Evolutionary conservation across 2,329 filamentous ascomycete genomes (phyloP), one percentile per base, ranked within the genome.

Genomic region (Pseudogymnoascus sp.): DNA sequence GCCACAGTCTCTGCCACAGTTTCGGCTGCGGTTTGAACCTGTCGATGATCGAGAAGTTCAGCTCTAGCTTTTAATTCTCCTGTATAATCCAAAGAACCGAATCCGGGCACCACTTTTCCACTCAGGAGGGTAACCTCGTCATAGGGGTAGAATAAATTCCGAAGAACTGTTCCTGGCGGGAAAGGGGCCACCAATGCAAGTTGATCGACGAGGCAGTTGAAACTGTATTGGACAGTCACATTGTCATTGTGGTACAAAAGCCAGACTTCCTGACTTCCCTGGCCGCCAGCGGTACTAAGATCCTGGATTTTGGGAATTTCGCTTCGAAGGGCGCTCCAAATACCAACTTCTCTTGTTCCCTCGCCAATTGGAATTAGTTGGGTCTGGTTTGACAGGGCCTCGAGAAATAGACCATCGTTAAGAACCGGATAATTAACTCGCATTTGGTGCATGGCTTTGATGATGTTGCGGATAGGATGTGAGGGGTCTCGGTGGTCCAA

Each of bases 401-500:
- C 73, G 41, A 87, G 69, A 55, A 77, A 77, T 67, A 78, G 84
- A 0, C 85, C 84, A 67, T 86, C 83, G 62, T 85, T 85, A 16
- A 87, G 74, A 0, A 81, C 80, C 0, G 82, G 81, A 62, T 78
- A 87, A 26, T 81, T 72, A 21, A 78, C 69, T 61, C 84, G 78
- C 71, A 87, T 77, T 66, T 85, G 78, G 66, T 82, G 86, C 80
- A 86, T 84, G 49, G 80, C 76, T 70, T 84, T 85, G 66, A 86
- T 75, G 55, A 84, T 80, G 66, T 84, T 85, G 43, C 83, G 78
- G 33, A 87, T 73, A 1, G 83, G 83, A 66, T 84, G 80, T 6
- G 84, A 81, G 1, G 84, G 82, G 68, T 88, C 84, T 31, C 84
- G 77, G 69, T 87, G 84, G 66, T 88, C 84, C 39, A 83, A 78